Percentiles rank a stretch among this genome's conserved stretches.
Conservation (phyloP, 2,329 filamentous ascomycete genomes). For the Beauveria varroae region DNA sequence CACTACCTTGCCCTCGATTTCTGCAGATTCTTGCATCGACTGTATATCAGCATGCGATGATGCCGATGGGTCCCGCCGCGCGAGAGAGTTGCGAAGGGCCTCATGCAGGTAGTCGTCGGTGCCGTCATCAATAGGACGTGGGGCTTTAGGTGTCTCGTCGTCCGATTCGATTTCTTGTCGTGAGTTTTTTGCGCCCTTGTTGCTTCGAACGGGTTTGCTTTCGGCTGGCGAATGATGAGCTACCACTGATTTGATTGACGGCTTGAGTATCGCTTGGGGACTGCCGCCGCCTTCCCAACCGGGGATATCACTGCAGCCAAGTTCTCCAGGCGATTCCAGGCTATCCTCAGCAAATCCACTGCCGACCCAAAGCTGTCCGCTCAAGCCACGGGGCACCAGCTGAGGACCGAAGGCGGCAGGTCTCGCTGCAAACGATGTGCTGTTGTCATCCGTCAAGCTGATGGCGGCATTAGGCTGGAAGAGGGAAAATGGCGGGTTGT, state of each 20-base stretch:
- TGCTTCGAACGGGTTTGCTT: not conserved
- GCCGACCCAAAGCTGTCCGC: conserved; percentile 87
- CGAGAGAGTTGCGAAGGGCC: conserved; percentile 23
- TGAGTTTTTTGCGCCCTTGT: not conserved
- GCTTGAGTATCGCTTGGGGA: conserved; percentile 15
- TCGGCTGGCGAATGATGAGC: not conserved
- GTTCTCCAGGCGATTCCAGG: conserved; percentile 66
- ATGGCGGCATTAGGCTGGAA: conserved; percentile 96
- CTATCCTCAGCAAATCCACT: conserved; percentile 82
- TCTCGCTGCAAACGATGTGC: conserved; percentile 88
- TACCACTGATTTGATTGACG: conserved; percentile 3
- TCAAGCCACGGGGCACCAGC: conserved; percentile 68
- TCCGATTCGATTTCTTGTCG: not conserved
- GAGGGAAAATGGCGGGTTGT: conserved; percentile 71
- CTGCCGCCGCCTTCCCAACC: conserved; percentile 63
- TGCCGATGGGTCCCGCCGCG: conserved; percentile 29
- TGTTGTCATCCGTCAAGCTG: conserved; percentile 95
- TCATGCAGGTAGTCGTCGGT: conserved; percentile 80
- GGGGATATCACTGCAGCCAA: conserved; percentile 91
- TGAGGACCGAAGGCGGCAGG: conserved; percentile 88
- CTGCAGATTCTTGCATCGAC: conserved; percentile 81
- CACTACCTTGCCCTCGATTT: conserved; percentile 90
- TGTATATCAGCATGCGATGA: conserved; percentile 79
- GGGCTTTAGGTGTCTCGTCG: not conserved
- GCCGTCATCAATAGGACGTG: conserved; percentile 52